A percentile compares a stretch with the other conserved stretches of the same genome.
phyloP scores from a whole-genome alignment of 2,329 filamentous ascomycete species.

The Alternaria sp. region DNA sequence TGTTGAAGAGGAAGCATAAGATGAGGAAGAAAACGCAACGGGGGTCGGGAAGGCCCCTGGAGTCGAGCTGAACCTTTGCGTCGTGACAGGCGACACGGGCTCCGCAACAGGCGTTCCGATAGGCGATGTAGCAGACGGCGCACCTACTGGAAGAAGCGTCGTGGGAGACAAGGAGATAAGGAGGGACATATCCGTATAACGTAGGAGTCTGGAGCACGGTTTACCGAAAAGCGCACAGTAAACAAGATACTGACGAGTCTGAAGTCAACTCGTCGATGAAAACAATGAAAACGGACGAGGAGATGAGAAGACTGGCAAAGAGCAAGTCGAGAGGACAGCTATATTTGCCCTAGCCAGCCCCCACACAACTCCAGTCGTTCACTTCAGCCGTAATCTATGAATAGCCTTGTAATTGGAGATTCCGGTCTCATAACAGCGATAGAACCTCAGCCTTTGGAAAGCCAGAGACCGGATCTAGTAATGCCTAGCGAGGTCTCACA shows the following conservation, averaged over 20 bases:
- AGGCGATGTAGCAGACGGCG: neutral
- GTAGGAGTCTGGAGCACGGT: neutral
- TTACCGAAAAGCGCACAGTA: neutral
- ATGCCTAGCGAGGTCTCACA: neutral
- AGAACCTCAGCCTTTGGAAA: neutral
- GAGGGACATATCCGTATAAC: neutral
- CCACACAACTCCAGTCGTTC: neutral
- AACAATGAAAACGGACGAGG: neutral
- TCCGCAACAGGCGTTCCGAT: no score
- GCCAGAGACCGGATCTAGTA: neutral
- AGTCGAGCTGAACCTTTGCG: neutral
- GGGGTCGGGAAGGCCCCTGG: neutral
- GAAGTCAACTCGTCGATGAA: neutral
- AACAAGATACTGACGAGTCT: neutral
- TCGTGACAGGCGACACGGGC: neutral
- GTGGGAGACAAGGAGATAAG: neutral
- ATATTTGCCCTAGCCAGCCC: neutral
- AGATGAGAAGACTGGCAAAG: neutral
- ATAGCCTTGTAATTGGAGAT: no score
- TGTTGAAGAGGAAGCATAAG: neutral
- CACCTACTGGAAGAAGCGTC: neutral
- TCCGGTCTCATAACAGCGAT: neutral
- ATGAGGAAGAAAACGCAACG: neutral
- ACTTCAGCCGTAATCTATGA: no score
- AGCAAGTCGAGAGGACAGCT: accelerated